Evolutionary conservation across 2,329 filamentous ascomycete genomes (phyloP).

Genomic region (Aspergillus alliaceus): DNA sequence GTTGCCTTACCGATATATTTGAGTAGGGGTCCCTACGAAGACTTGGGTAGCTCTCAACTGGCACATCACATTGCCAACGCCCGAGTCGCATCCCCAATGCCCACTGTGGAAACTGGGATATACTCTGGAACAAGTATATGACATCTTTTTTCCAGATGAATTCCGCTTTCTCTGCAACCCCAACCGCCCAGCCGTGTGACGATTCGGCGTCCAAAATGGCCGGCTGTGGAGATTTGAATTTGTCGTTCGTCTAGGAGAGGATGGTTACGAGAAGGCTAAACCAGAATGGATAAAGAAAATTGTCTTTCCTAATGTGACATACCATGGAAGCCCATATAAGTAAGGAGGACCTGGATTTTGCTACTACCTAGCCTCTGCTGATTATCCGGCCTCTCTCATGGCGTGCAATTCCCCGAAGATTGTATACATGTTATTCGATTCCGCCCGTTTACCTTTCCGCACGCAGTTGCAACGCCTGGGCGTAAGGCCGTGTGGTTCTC

Average conservation of each 20-base stretch:
- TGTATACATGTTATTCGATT: conserved; percentile 50
- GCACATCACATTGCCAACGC: conserved; percentile 45
- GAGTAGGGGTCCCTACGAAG: conserved; percentile 22
- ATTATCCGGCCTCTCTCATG: conserved; percentile 18
- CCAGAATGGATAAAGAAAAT: conserved; percentile 23
- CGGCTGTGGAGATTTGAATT: conserved; percentile 42
- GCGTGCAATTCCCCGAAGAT: conserved; percentile 43
- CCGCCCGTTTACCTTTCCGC: conserved; percentile 49
- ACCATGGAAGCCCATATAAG: conserved; percentile 12
- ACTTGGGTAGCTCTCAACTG: conserved; percentile 53
- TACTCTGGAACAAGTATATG: conserved; percentile 48
- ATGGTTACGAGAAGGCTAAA: conserved; percentile 32
- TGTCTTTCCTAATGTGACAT: conserved; percentile 32
- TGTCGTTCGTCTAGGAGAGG: conserved; percentile 33
- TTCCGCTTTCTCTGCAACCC: conserved; percentile 50
- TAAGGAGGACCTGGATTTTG: conserved; percentile 5
- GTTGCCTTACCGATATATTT: conserved; percentile 9
- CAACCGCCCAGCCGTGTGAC: conserved; percentile 42
- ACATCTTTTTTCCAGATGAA: conserved; percentile 47
- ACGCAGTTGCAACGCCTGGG: conserved; percentile 51
- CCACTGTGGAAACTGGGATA: conserved; percentile 51
- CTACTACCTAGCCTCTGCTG: neutral
- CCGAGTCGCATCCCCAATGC: conserved; percentile 49
- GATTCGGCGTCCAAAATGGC: conserved; percentile 44
- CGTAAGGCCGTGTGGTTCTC: conserved; percentile 41